phyloP scores from a whole-genome alignment of 176 grass and related monocot species.

The Oryza rufipogon region DNA sequence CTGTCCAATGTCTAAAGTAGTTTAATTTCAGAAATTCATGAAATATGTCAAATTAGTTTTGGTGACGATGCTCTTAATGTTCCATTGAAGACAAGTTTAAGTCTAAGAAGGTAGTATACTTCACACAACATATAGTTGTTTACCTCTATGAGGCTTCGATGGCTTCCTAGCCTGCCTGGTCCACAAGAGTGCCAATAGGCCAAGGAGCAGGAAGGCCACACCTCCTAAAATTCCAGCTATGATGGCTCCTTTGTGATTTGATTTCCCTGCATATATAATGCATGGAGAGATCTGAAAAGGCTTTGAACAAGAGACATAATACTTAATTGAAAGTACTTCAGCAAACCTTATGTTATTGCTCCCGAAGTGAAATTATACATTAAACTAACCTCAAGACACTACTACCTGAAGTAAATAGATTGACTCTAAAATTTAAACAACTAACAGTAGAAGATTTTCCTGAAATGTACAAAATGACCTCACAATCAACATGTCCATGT shows the following conservation, averaged over 20 bases:
- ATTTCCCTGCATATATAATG: constrained; percentile 49
- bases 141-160: too few relatives aligned
- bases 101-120: too few relatives aligned
- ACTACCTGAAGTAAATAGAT: background rate
- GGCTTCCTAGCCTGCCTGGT: too few relatives aligned
- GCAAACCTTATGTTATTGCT: too few relatives aligned
- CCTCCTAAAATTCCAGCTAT: constrained; percentile 66
- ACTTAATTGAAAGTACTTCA: too few relatives aligned
- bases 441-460: background rate
- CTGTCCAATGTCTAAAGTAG: too few relatives aligned
- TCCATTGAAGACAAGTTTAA: background rate
- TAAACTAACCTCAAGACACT: background rate
- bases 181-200: constrained; percentile 45
- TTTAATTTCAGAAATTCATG: background rate
- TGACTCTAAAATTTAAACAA: background rate
- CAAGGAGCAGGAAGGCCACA: constrained; percentile 50
- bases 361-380: background rate
- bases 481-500: too few relatives aligned
- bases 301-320: too few relatives aligned
- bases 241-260: constrained; percentile 53
- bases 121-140: too few relatives aligned
- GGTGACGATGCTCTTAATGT: constrained; percentile 1
- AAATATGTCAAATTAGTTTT: constrained; percentile 12
- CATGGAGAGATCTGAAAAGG: too few relatives aligned
- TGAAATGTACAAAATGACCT: background rate